A percentile compares a stretch with the other conserved stretches of the same genome.
phyloP scores from a whole-genome alignment of 2,329 filamentous ascomycete species.

The Pseudogymnoascus destructans region DNA sequence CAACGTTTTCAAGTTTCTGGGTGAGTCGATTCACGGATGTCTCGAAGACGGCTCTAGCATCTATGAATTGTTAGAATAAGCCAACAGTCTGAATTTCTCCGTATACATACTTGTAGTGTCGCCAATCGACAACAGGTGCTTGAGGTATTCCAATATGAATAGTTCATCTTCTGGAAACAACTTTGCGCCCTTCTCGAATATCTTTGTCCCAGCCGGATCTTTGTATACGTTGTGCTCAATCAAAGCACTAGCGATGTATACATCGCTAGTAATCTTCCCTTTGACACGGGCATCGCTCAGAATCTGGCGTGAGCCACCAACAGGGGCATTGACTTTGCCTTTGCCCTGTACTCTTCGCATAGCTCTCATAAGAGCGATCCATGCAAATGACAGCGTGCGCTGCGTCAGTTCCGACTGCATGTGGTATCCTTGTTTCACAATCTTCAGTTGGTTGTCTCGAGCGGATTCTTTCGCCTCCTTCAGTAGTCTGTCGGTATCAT shows the following conservation, averaged over 20 bases:
- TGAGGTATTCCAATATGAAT: conserved; percentile 91
- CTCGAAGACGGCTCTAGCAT: conserved; percentile 92
- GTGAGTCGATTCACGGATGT: conserved; percentile 77
- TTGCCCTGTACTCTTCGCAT: conserved; percentile 92
- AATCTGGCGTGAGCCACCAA: conserved; percentile 63
- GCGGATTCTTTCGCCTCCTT: conserved; percentile 30
- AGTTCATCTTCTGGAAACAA: conserved; percentile 87
- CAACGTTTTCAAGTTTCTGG: conserved; percentile 58
- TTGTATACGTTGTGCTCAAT: conserved; percentile 96
- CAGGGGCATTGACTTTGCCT: conserved; percentile 34
- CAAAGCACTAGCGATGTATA: conserved; percentile 84
- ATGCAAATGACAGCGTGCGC: conserved; percentile 78
- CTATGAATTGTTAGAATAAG: conserved; percentile 32
- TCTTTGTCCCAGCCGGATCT: conserved; percentile 81
- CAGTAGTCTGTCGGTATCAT: conserved; percentile 28
- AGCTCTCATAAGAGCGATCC: conserved; percentile 87
- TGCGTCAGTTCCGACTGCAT: conserved; percentile 65
- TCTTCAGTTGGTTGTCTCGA: conserved; percentile 47
- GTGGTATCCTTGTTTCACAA: conserved; percentile 53
- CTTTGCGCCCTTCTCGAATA: conserved; percentile 87
- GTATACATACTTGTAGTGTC: conserved; percentile 73
- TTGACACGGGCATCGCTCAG: conserved; percentile 80
- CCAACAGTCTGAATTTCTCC: not conserved
- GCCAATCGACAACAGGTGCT: conserved; percentile 82
- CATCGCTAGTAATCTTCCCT: conserved; percentile 82